phyloP scores from a whole-genome alignment of 345 rosid species.

The Chamaenerion angustifolium region DNA sequence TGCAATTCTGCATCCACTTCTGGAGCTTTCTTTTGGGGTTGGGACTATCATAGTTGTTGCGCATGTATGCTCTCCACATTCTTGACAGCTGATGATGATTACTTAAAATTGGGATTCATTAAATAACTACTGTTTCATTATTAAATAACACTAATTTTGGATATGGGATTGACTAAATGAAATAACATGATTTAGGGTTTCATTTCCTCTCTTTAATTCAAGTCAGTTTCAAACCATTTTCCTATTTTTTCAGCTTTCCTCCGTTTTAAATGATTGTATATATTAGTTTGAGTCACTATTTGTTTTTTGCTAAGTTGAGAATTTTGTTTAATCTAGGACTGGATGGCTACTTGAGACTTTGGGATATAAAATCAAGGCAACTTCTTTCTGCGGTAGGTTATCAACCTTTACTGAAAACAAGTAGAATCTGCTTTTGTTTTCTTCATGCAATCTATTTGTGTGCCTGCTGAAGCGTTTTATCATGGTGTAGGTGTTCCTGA shows the following conservation, averaged over 20 bases:
- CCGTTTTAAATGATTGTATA: constrained; percentile 1
- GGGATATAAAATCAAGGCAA: constrained; percentile 67
- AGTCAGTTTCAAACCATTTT: too few species aligned
- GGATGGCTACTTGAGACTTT: constrained; percentile 80
- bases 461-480: too few species aligned
- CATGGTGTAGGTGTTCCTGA: constrained; percentile 66
- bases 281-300: not conserved
- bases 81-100: not conserved
- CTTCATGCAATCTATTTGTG: too few species aligned
- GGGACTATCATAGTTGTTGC: not conserved
- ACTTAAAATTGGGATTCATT: too few species aligned
- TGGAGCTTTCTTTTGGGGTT: not conserved
- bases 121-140: too few species aligned
- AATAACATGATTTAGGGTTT: too few species aligned
- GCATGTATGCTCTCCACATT: not conserved
- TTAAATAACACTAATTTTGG: too few species aligned
- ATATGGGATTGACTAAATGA: too few species aligned
- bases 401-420: not conserved
- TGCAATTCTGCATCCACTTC: not conserved
- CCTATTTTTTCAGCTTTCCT: not conserved
- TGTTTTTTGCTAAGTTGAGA: not conserved
- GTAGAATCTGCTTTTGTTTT: too few species aligned
- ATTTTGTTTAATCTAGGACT: constrained; percentile 34
- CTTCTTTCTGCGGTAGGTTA: constrained; percentile 68
- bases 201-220: too few species aligned